phyloP scores from a whole-genome alignment of 768 basidiomycete species.

The Fibroporia radiculosa region DNA sequence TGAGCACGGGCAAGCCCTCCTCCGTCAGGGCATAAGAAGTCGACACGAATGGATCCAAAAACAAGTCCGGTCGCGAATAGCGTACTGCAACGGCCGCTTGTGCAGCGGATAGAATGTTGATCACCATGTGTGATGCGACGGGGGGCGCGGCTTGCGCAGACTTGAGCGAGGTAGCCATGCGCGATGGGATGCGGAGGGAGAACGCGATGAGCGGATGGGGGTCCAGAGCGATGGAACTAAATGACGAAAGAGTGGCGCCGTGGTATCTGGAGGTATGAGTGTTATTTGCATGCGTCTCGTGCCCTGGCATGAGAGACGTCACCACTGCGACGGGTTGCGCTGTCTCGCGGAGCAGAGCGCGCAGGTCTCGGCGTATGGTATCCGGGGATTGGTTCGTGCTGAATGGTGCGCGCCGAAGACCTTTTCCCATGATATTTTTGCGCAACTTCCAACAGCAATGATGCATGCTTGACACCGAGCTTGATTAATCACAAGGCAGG shows the following conservation, averaged over 20 bases:
- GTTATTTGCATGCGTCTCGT: background rate
- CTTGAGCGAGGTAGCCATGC: conserved; percentile 63
- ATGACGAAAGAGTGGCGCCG: conserved; percentile 91
- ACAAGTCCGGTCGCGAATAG: conserved; percentile 68
- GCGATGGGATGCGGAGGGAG: conserved; percentile 81
- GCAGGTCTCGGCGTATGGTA: conserved; percentile 27
- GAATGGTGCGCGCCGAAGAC: background rate
- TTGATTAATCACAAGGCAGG: no score
- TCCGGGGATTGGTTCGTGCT: background rate
- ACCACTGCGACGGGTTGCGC: conserved; percentile 86
- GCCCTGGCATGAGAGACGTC: conserved; percentile 51
- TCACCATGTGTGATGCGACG: conserved; percentile 48
- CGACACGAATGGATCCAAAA: conserved; percentile 49
- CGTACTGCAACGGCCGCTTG: conserved; percentile 55
- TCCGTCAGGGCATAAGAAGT: conserved; percentile 32
- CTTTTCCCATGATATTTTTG: no score
- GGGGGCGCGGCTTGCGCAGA: conserved; percentile 19
- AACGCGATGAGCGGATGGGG: conserved; percentile 86
- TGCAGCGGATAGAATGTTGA: conserved; percentile 71
- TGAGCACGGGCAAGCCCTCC: conserved; percentile 54
- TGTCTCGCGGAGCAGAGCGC: conserved; percentile 59
- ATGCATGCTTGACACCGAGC: no score
- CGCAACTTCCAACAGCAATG: no score
- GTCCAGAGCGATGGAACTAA: conserved; percentile 86
- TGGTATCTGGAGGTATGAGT: conserved; percentile 39